Evolutionary conservation across 805 yeast genomes (phyloP), one percentile per base, ranked within the genome.

Genomic region (Zygoascus ofunaensis): DNA sequence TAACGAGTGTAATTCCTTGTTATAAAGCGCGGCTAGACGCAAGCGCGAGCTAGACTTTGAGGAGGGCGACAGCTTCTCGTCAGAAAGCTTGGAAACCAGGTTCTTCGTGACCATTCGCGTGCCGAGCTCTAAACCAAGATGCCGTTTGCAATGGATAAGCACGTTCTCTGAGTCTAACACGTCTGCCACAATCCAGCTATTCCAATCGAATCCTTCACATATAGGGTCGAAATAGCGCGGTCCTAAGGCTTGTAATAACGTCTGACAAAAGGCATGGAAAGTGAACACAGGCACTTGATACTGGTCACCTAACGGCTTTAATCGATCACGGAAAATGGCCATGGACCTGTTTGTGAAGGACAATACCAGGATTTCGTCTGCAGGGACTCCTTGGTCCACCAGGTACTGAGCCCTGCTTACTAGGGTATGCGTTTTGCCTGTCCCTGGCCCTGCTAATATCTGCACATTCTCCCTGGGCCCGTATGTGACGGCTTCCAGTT

Each of bases 321-420:
- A 62, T 35, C 97, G 68, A 24, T 76, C 81, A 5, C 67, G 63
- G 82, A 90, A 80, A 62, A 87, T 96, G 44, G 69, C 73, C 3
- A 96, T 90, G 0, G 98, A 97, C 55, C 84, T 87, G 55, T 85
- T 84, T 10, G 97, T 90, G 66, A 92, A 90, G 0, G 97, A 87
- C 2, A 96, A 83, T 14, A 89, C 92, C 3, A 90, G 72, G 17
- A 92, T 72, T 39, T 73, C 65, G 24, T 70, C 68, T 0, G 97
- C 90, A 1, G 69, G 65, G 0, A 85, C 61, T 2, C 71, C 63
- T 15, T 36, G 34, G 28, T 74, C 68, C 4, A 76, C 47, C 28
- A 90, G 64, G 54, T 77, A 74, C 0, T 87, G 85, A 7, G 89
- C 92, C 37, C 95, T 68, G 2, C 87, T 72, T 0, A 85, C 80